Base-by-base conservation (phyloP, 192 early-diverging fungal species). In the Coemansia sp. region DNA sequence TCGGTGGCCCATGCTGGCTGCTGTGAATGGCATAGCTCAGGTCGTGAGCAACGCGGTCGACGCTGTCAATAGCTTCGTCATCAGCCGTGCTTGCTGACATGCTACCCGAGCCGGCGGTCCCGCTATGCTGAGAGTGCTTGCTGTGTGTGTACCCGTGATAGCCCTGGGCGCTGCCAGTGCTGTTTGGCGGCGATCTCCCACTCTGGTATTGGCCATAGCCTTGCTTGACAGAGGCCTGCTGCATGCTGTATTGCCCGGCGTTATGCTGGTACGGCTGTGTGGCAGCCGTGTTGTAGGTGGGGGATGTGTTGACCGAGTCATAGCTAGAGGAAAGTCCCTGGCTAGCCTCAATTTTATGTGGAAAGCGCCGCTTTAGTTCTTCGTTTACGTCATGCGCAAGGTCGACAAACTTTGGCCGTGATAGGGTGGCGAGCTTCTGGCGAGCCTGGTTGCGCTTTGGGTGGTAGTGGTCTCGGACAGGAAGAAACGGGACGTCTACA, bases 361-460 rank as follows among this genome's bases (percentile, higher is more conserved):
- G 74, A 53, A 77, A 82, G 35, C 79, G 67, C 35, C 79, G 43
- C 59, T 68, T 82, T 48, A 92, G 73, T 77, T 91, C 91, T 63
- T 84, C 84, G 70, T 88, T 93, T 11, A 97, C 92, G 76, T 97
- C 96, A 67, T 88, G 89, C 9, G 91, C 93, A 42, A 99, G 85
- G 67, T 97, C 95, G 58, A 94, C 91, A 84, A 97, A 99, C 59
- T 94, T 88, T 70, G 83, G 66, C 59, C 73, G 84, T 10, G 93
- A 90, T 10, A 99, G 85, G 5, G 95, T 95, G n/a, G 95, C 91
- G 9, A 99, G 86, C 75, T 99, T 99, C 69, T 94, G 93, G 23
- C 97, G 88, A 4, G 95, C 95, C 72, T 96, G 95, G 82, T 99
- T 99, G 42, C 97, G 89, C 70, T 95, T 82, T 33, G 79, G 79